Base-by-base conservation (phyloP, 176 grass and related monocot species). In the Oryza brachyantha region DNA sequence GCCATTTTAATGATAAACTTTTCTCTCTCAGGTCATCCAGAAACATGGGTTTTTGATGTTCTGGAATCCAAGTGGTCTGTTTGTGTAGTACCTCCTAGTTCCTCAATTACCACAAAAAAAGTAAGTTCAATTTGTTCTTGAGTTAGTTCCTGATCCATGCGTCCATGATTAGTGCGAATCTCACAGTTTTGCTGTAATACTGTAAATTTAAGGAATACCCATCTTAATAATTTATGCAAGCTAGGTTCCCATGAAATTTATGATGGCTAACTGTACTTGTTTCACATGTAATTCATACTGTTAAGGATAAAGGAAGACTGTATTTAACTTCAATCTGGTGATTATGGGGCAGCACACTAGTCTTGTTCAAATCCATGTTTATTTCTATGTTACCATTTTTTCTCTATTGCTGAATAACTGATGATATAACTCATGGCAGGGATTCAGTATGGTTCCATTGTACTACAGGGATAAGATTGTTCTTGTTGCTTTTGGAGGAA, bases 401-500 rank as follows among this genome's bases (percentile, higher is more conserved):
- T 17, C 5, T 57, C 67, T 42, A 43, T 10, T 43, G 31, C 62
- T 84, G 32, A 77, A 69, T 25, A 48, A 46, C 28, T 67, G 41
- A 70, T 40, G 36, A 62, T 59, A 66, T 62, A 76, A 81, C 32
- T 81, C 59, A 37, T 91, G 88, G 88, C 81, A 99, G 96, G 96
- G 92, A 22, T 99, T 99, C 79, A 95, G 92, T 74, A 91, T 99
- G 90, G 90, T 99, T 87, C 83, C 96, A 5, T 80, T 99, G 75
- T 85, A 88, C 74, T 89, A 99, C 78, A 91, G 83, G 78, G 92
- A 95, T 64, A 94, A 87, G 86, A 72, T 85, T 81, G 87, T 94
- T 76, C 96, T 99, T 76, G 80, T 99, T 72, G 88, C 96, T 81
- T 99, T 99, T 87, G 96, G 96, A 76, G 96, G 96, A 79, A 85